These are phyloP conservation scores for Ustanciosporium gigantosporum DNA, from an alignment of 1,284 basidiomycete genomes.

Conservation along the genomic window DNA sequence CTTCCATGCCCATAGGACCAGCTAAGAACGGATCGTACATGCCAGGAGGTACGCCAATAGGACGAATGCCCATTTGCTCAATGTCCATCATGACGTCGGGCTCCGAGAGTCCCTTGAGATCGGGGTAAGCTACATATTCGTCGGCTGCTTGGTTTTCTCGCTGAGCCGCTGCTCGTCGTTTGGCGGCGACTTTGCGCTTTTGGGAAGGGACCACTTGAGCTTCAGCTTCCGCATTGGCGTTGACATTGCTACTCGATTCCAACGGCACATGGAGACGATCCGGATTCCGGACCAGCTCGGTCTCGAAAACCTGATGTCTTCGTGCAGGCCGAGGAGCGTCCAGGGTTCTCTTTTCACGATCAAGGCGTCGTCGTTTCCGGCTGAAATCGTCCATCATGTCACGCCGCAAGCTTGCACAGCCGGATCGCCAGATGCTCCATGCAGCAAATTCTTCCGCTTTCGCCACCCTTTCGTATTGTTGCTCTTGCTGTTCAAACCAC, in stretches of 20 bases:
- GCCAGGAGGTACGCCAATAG: slow-evolving; percentile 17
- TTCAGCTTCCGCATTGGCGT: background rate
- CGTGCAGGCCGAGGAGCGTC: slow-evolving; percentile 71
- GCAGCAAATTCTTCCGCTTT: slow-evolving; percentile 68
- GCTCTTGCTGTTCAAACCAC: slow-evolving; percentile 68
- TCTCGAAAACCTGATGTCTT: slow-evolving; percentile 57
- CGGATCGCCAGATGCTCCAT: slow-evolving; percentile 68
- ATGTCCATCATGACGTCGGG: slow-evolving; percentile 55
- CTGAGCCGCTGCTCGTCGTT: slow-evolving; percentile 23
- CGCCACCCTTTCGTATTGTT: slow-evolving; percentile 73
- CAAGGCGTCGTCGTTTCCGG: slow-evolving; percentile 75
- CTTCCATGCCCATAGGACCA: slow-evolving; percentile 15
- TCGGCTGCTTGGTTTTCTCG: slow-evolving; percentile 26
- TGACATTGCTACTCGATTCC: slow-evolving; percentile 2
- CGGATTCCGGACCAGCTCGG: slow-evolving; percentile 55
- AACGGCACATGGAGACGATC: slow-evolving; percentile 28
- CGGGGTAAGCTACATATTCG: slow-evolving; percentile 54
- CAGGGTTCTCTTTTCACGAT: slow-evolving; percentile 74
- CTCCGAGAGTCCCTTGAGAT: slow-evolving; percentile 53
- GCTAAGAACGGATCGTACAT: slow-evolving; percentile 37
- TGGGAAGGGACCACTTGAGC: background rate
- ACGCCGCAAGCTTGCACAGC: slow-evolving; percentile 66
- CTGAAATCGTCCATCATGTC: slow-evolving; percentile 81
- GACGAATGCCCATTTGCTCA: slow-evolving; percentile 57
- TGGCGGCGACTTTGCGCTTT: slow-evolving; percentile 23